Evolutionary conservation across 2,329 filamentous ascomycete species (phyloP).

Genomic region (Neoascochyta sp.): DNA sequence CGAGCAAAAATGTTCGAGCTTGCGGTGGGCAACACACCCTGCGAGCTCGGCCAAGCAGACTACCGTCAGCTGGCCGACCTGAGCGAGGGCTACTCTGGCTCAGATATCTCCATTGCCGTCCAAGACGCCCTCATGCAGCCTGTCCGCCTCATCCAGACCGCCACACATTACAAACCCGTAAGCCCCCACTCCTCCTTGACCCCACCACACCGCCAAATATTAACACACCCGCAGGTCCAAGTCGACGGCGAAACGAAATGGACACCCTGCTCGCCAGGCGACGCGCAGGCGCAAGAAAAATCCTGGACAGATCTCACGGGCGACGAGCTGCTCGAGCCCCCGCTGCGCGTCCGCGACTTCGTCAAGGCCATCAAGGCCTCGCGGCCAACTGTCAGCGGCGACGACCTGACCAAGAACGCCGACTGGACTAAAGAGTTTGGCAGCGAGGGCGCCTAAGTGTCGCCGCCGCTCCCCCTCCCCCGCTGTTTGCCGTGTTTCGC

Average conservation of each 20-base stretch:
- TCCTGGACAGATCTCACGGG: slow-evolving; percentile 84
- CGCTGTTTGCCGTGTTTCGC: too few relatives aligned
- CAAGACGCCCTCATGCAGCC: slow-evolving; percentile 98
- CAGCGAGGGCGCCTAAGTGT: slow-evolving; percentile 77
- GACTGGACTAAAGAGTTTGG: slow-evolving; percentile 98
- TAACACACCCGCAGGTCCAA: slow-evolving; percentile 54
- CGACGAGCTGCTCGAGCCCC: slow-evolving; percentile 79
- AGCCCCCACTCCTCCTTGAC: slow-evolving; percentile 7
- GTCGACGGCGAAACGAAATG: slow-evolving; percentile 64
- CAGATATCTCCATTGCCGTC: slow-evolving; percentile 92
- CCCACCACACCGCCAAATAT: not conserved
- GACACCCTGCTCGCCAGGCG: slow-evolving; percentile 92
- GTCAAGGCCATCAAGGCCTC: slow-evolving; percentile 85
- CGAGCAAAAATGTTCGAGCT: slow-evolving; percentile 95
- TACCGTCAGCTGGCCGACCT: slow-evolving; percentile 74
- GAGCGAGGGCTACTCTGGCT: slow-evolving; percentile 92
- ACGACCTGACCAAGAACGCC: slow-evolving; percentile 77
- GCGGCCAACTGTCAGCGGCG: slow-evolving; percentile 82
- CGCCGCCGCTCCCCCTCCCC: too few relatives aligned
- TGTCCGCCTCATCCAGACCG: slow-evolving; percentile 91
- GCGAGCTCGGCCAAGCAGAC: slow-evolving; percentile 72
- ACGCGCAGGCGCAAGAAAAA: slow-evolving; percentile 83
- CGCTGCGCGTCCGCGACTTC: slow-evolving; percentile 87
- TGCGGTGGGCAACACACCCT: slow-evolving; percentile 88
- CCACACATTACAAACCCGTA: slow-evolving; percentile 96